Percentiles rank a stretch among this genome's conserved stretches.
Evolutionary conservation across 805 yeast species (phyloP).

Genomic region (Candida broadrunensis): DNA sequence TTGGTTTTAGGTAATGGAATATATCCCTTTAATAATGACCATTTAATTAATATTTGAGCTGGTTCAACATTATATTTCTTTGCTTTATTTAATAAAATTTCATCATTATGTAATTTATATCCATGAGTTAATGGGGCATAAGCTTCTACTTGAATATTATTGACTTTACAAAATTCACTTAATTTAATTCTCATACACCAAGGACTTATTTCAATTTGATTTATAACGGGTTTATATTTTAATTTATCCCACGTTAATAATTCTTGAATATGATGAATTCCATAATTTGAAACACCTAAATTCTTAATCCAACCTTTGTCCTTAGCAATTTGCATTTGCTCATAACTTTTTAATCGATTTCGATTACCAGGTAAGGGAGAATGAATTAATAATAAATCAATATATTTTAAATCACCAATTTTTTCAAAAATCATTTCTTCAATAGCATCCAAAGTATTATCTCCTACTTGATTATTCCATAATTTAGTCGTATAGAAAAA

Average conservation of each 20-base stretch:
- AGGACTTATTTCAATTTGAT: slow-evolving; percentile 50
- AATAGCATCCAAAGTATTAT: slow-evolving; percentile 58
- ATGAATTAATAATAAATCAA: slow-evolving; percentile 69
- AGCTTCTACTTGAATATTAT: slow-evolving; percentile 32
- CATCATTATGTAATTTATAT: slow-evolving; percentile 21
- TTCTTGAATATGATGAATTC: slow-evolving; percentile 54
- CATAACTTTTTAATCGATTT: slow-evolving; percentile 49
- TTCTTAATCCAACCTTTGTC: slow-evolving; percentile 46
- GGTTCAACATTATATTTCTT: slow-evolving; percentile 36
- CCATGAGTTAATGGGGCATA: slow-evolving; percentile 41
- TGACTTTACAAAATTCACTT: slow-evolving; percentile 24
- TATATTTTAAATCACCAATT: slow-evolving; percentile 57
- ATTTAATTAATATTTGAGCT: slow-evolving; percentile 47
- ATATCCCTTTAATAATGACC: slow-evolving; percentile 48
- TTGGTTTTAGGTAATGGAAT: slow-evolving; percentile 35
- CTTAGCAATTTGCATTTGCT: slow-evolving; percentile 55
- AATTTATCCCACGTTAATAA: slow-evolving; percentile 45
- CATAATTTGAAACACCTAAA: slow-evolving; percentile 67
- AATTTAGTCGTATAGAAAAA: slow-evolving; percentile 61
- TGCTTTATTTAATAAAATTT: slow-evolving; percentile 16
- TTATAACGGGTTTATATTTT: slow-evolving; percentile 41
- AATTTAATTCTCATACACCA: slow-evolving; percentile 45
- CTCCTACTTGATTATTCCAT: slow-evolving; percentile 68
- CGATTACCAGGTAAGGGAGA: slow-evolving; percentile 45
- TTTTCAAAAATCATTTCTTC: slow-evolving; percentile 45